A percentile compares a stretch with the other conserved stretches of the same genome.
Evolutionary conservation across 2,329 filamentous ascomycete species (phyloP).

Genomic region (Endoconidiophora laricicola): DNA sequence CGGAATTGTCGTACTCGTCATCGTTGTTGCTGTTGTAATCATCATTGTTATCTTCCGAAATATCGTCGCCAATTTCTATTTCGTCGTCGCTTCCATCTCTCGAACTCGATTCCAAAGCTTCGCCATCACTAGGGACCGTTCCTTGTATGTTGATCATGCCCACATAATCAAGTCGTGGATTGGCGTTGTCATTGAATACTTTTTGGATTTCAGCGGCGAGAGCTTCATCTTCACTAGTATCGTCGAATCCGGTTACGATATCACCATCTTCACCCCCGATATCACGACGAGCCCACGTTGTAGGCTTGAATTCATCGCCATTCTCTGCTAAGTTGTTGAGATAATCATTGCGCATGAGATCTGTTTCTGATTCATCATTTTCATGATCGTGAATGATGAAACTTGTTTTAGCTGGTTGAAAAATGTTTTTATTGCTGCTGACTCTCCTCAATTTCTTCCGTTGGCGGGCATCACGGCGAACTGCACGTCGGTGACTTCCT

Average conservation of each 20-base stretch:
- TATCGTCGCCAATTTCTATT: conserved; percentile 5
- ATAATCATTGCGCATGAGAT: conserved; percentile 34
- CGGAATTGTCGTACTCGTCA: background rate
- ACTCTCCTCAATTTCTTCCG: conserved; percentile 13
- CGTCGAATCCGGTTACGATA: background rate
- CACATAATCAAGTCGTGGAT: background rate
- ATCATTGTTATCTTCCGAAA: background rate
- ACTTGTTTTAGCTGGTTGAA: background rate
- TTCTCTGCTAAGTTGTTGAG: conserved; percentile 46
- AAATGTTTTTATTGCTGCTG: background rate
- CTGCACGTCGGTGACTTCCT: conserved; percentile 5
- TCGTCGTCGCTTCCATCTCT: conserved; percentile 29
- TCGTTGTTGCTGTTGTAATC: background rate
- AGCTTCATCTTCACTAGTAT: background rate
- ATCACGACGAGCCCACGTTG: conserved; percentile 32
- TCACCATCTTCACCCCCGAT: conserved; percentile 17
- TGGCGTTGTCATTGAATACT: background rate
- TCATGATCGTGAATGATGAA: conserved; percentile 1
- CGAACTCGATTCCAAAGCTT: background rate
- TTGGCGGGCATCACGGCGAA: conserved; percentile 13
- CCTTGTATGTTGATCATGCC: background rate
- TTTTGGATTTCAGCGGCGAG: background rate
- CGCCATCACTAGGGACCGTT: background rate
- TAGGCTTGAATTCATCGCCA: conserved; percentile 38
- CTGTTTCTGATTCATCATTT: background rate